Percentiles rank a stretch among this genome's conserved stretches.
Evolutionary conservation across 2,329 filamentous ascomycete genomes (phyloP).

Genomic region (Fusarium longipes): DNA sequence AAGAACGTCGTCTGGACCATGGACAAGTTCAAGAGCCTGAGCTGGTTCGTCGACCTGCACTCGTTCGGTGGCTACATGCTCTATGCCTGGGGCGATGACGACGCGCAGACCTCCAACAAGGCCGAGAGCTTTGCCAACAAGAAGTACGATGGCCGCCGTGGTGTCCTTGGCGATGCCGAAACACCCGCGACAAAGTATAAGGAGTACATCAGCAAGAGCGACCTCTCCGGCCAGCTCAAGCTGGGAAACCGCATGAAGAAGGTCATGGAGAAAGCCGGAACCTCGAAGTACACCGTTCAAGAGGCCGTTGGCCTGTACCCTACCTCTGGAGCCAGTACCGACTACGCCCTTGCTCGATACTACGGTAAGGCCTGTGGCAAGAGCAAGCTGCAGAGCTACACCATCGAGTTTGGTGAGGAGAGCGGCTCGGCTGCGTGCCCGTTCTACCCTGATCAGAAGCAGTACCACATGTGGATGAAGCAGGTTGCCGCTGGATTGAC

Average conservation of each 20-base stretch:
- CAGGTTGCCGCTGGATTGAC: slow-evolving; percentile 61
- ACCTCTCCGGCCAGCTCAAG: slow-evolving; percentile 50
- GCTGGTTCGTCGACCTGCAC: slow-evolving; percentile 70
- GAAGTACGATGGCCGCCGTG: slow-evolving; percentile 63
- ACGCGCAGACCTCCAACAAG: slow-evolving; percentile 58
- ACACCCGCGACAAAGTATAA: slow-evolving; percentile 52
- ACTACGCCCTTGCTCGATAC: slow-evolving; percentile 60
- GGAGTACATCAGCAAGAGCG: slow-evolving; percentile 57
- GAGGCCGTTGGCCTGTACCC: slow-evolving; percentile 58
- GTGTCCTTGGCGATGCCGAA: slow-evolving; percentile 55
- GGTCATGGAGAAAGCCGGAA: slow-evolving; percentile 55
- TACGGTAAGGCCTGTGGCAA: slow-evolving; percentile 50
- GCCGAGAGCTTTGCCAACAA: slow-evolving; percentile 64
- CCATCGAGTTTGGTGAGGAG: slow-evolving; percentile 59
- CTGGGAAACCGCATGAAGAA: slow-evolving; percentile 51
- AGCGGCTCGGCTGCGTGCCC: slow-evolving; percentile 46
- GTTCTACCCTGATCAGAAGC: slow-evolving; percentile 59
- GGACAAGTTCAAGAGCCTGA: slow-evolving; percentile 60
- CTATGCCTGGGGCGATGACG: slow-evolving; percentile 68
- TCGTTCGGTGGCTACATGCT: slow-evolving; percentile 63
- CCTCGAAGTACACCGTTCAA: slow-evolving; percentile 52
- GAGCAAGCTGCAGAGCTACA: slow-evolving; percentile 57
- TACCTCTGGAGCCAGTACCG: slow-evolving; percentile 58
- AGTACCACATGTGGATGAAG: slow-evolving; percentile 58
- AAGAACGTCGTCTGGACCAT: slow-evolving; percentile 65